phyloP scores from a whole-genome alignment of 805 yeast species.

The Candida coleopterorum region DNA sequence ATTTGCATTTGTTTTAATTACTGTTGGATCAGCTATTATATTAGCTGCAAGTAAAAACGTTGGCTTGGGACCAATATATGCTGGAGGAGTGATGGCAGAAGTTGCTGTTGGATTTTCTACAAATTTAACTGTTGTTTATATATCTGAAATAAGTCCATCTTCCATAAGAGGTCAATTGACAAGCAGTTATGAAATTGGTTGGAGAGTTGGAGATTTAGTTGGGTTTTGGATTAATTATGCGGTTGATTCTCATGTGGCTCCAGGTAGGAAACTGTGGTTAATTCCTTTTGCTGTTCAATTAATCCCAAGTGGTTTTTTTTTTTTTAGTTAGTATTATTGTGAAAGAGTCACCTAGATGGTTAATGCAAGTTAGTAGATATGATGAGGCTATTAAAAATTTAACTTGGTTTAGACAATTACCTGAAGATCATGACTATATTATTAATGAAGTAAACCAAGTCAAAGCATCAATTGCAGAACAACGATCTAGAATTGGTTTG shows the following conservation, averaged over 20 bases:
- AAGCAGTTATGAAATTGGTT: slow-evolving; percentile 37
- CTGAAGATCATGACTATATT: slow-evolving; percentile 45
- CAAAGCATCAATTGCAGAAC: slow-evolving; percentile 42
- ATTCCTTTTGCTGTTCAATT: slow-evolving; percentile 47
- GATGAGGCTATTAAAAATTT: slow-evolving; percentile 38
- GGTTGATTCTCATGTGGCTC: slow-evolving; percentile 22
- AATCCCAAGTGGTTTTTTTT: slow-evolving; percentile 43
- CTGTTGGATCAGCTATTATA: slow-evolving; percentile 35
- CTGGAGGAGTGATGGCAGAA: slow-evolving; percentile 54
- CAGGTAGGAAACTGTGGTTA: slow-evolving; percentile 41
- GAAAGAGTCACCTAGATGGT: slow-evolving; percentile 50
- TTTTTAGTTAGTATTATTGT: slow-evolving; percentile 41
- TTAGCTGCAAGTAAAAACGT: slow-evolving; percentile 21
- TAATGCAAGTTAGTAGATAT: slow-evolving; percentile 36
- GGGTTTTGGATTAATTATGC: slow-evolving; percentile 55
- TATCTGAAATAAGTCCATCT: slow-evolving; percentile 51
- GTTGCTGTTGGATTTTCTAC: slow-evolving; percentile 54
- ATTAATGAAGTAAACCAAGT: slow-evolving; percentile 48
- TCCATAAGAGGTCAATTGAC: slow-evolving; percentile 40
- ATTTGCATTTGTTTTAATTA: slow-evolving; percentile 27
- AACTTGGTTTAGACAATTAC: slow-evolving; percentile 40
- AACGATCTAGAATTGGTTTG: slow-evolving; percentile 19
- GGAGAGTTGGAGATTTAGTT: slow-evolving; percentile 51
- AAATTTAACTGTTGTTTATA: slow-evolving; percentile 51
- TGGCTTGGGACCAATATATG: slow-evolving; percentile 41